Percentiles rank a stretch among this genome's conserved stretches.
Evolutionary conservation across 345 rosid species (phyloP).

Genomic region (Aquilaria malaccensis): DNA sequence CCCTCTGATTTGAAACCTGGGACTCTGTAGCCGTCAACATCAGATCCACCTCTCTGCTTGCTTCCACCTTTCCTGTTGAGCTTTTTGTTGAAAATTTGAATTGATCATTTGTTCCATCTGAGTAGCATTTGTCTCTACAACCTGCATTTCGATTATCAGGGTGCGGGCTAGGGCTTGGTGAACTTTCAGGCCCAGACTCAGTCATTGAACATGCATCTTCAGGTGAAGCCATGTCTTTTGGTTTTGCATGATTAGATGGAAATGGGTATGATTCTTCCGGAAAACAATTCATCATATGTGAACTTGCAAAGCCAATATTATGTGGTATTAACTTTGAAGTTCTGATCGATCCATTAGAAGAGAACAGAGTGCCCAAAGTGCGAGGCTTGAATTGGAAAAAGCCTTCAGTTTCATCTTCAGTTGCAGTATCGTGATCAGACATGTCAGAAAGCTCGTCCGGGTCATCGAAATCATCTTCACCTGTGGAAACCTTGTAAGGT

Average conservation of each 20-base stretch:
- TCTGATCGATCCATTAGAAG: conserved; percentile 47
- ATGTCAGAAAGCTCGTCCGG: conserved; percentile 72
- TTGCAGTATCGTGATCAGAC: conserved; percentile 43
- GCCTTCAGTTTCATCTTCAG: conserved; percentile 62
- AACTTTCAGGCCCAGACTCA: conserved; percentile 52
- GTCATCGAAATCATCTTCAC: conserved; percentile 58
- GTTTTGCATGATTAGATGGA: conserved; percentile 27
- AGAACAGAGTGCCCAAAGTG: conserved; percentile 51
- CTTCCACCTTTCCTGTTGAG: conserved; percentile 22
- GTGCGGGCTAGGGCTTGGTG: conserved; percentile 31
- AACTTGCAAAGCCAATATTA: conserved; percentile 23
- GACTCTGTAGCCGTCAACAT: conserved; percentile 26
- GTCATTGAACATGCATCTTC: conserved; percentile 53
- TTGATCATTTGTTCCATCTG: conserved; percentile 8
- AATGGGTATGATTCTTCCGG: conserved; percentile 31
- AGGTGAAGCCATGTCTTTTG: conserved; percentile 27
- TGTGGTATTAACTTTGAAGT: conserved; percentile 28
- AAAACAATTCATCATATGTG: conserved; percentile 32
- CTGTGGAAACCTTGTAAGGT: conserved; percentile 66
- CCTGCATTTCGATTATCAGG: conserved; percentile 19
- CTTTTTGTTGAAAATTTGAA: conserved; percentile 11
- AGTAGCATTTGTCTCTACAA: conserved; percentile 15
- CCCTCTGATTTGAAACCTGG: conserved; percentile 23
- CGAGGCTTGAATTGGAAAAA: conserved; percentile 76
- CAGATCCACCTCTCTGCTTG: conserved; percentile 25